These are phyloP conservation scores for Hypoxylon intermedium DNA, from an alignment of 495 filamentous ascomycete genomes.

Conservation along the genomic window DNA sequence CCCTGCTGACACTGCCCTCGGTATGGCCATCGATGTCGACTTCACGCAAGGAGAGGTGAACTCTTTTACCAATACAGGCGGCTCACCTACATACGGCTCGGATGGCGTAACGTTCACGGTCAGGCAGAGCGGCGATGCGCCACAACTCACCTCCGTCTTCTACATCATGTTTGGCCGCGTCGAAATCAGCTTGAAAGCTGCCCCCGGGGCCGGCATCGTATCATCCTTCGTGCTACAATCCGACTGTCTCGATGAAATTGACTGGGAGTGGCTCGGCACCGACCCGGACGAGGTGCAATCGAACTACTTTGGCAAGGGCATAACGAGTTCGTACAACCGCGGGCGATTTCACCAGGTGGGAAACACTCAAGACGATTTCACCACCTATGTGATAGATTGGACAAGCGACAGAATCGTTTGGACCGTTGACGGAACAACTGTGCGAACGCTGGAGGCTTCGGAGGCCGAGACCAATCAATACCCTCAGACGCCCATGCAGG, in stretches of 20 bases:
- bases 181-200: slow-evolving; percentile 73
- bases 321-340: slow-evolving; percentile 73
- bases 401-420: slow-evolving; percentile 76
- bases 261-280: slow-evolving; percentile 82
- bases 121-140: slow-evolving; percentile 78
- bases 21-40: slow-evolving; percentile 77
- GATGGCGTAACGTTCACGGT: slow-evolving; percentile 89
- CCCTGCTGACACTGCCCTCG: slow-evolving; percentile 80
- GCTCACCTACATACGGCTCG: slow-evolving; percentile 68
- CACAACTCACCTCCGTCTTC: slow-evolving; percentile 76
- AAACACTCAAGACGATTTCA: slow-evolving; percentile 69
- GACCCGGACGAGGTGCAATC: slow-evolving; percentile 73
- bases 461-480: slow-evolving; percentile 71
- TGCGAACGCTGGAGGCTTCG: slow-evolving; percentile 68
- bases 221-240: slow-evolving; percentile 87
- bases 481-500: slow-evolving; percentile 88
- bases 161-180: slow-evolving; percentile 87
- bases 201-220: slow-evolving; percentile 75
- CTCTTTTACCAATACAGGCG: slow-evolving; percentile 73
- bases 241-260: slow-evolving; percentile 92
- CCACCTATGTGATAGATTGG: slow-evolving; percentile 95
- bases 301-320: slow-evolving; percentile 95
- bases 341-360: slow-evolving; percentile 72
- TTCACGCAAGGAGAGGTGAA: slow-evolving; percentile 75
- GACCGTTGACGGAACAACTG: slow-evolving; percentile 74